phyloP scores from a whole-genome alignment of 139 green algal species.

The Penium margaritaceum region DNA sequence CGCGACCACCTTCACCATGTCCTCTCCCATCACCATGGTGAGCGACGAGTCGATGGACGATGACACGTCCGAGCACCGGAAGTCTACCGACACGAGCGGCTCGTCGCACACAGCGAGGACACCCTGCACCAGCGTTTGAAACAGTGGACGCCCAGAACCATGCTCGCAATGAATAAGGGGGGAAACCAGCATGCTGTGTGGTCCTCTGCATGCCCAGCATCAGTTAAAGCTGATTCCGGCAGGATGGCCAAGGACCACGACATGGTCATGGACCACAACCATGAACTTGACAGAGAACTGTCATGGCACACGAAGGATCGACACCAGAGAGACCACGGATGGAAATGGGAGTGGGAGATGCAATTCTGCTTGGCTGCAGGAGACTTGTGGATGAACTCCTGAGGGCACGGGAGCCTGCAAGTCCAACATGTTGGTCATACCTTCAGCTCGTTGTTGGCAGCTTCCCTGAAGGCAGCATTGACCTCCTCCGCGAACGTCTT shows the following conservation, averaged over 20 bases:
- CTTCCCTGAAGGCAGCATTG: slow-evolving; percentile 91
- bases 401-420: too few species aligned
- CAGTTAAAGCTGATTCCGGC: not conserved
- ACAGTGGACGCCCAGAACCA: not conserved
- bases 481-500: slow-evolving; percentile 99
- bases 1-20: slow-evolving; percentile 71
- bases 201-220: not conserved
- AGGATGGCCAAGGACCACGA: not conserved
- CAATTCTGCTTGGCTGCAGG: not conserved
- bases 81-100: slow-evolving; percentile 95
- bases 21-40: slow-evolving; percentile 87
- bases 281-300: not conserved
- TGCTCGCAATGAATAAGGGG: not conserved
- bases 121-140: slow-evolving; percentile 62
- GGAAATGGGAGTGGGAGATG: not conserved
- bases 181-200: not conserved
- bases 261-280: not conserved
- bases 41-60: slow-evolving; percentile 89
- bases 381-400: too few species aligned
- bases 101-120: slow-evolving; percentile 83
- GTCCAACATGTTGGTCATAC: too few species aligned
- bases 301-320: not conserved
- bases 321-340: not conserved
- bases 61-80: slow-evolving; percentile 74
- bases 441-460: slow-evolving; percentile 59